These are phyloP conservation scores for Fragaria ananassa DNA, from an alignment of 306 rosid species.

Conservation along the genomic window DNA sequence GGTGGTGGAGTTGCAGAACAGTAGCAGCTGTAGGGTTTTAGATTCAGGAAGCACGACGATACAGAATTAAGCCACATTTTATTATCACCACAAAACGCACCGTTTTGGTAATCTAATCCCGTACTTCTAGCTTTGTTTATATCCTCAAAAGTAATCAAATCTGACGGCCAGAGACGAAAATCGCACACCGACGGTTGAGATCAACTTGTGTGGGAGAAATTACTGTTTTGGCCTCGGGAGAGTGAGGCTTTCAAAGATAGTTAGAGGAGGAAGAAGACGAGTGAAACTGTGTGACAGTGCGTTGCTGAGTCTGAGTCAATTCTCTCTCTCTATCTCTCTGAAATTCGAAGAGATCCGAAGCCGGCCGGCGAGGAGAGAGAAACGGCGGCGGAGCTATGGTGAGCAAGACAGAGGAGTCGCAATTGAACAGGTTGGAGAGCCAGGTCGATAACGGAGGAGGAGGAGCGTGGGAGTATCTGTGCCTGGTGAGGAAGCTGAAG, in stretches of 20 bases:
- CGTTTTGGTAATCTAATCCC: not conserved
- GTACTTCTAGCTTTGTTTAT: not conserved
- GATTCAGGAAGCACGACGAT: conserved; percentile 20
- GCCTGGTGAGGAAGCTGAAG: conserved; percentile 74
- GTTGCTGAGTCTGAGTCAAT: not conserved
- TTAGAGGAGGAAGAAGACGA: too few species aligned
- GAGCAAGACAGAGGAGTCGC: conserved; percentile 69
- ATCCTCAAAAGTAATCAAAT: not conserved
- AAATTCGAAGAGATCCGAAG: conserved; percentile 29
- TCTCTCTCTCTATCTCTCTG: conserved; percentile 13
- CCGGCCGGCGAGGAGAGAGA: conserved; percentile 20
- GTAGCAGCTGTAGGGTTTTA: conserved; percentile 51
- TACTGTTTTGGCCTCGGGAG: not conserved
- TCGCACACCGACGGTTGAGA: not conserved
- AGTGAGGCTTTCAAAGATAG: not conserved
- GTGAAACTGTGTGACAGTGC: not conserved
- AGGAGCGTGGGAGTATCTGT: conserved; percentile 95
- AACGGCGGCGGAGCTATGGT: conserved; percentile 54
- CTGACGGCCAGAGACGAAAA: not conserved
- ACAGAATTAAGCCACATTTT: conserved; percentile 9
- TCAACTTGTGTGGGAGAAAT: not conserved
- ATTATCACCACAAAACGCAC: conserved; percentile 11
- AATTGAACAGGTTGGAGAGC: conserved; percentile 67
- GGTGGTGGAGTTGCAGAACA: conserved; percentile 22
- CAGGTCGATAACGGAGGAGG: conserved; percentile 99